Percentiles rank a stretch among this genome's conserved stretches.
Evolutionary conservation across 2,329 filamentous ascomycete species (phyloP).

Genomic region (Fusarium floridanum): DNA sequence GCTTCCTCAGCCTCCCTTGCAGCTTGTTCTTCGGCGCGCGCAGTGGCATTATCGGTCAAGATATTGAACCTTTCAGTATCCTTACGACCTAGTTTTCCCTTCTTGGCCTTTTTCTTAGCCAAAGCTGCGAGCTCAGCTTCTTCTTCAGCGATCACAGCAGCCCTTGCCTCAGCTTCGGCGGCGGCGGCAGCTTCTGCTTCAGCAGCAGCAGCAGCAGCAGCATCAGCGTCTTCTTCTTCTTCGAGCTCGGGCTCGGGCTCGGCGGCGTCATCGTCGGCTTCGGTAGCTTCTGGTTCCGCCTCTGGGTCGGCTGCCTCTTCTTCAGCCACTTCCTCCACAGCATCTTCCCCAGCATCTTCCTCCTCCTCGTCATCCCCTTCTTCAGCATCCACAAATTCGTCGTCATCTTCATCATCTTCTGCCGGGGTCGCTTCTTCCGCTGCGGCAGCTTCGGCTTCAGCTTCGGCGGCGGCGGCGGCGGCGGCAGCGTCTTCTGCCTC

Average conservation of each 20-base stretch:
- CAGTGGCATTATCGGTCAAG: slow-evolving; percentile 30
- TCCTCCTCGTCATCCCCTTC: slow-evolving; percentile 9
- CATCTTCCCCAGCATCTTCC: slow-evolving; percentile 18
- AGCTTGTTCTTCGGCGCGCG: slow-evolving; percentile 37
- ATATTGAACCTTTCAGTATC: slow-evolving; percentile 37
- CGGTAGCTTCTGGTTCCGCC: slow-evolving; percentile 28
- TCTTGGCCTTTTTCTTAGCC: slow-evolving; percentile 54
- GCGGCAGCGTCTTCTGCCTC: slow-evolving; percentile 37
- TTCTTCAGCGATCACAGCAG: slow-evolving; percentile 42
- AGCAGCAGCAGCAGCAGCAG: slow-evolving; percentile 41
- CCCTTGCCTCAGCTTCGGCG: slow-evolving; percentile 31
- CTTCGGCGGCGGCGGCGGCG: slow-evolving; percentile 8
- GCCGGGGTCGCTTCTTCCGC: slow-evolving; percentile 34
- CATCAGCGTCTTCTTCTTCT: slow-evolving; percentile 10
- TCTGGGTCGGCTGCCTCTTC: slow-evolving; percentile 8
- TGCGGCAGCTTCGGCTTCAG: slow-evolving; percentile 43
- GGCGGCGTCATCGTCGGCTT: slow-evolving; percentile 41
- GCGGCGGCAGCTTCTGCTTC: slow-evolving; percentile 33
- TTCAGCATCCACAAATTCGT: slow-evolving; percentile 11
- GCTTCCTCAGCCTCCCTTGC: slow-evolving; percentile 41
- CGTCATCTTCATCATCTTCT: slow-evolving; percentile 12
- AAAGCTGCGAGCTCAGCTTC: slow-evolving; percentile 57
- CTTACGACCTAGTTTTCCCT: slow-evolving; percentile 45
- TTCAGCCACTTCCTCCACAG: background rate
- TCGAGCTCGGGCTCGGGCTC: slow-evolving; percentile 13